A percentile compares a stretch with the other conserved stretches of the same genome.
Evolutionary conservation across 2,329 filamentous ascomycete genomes (phyloP).

Genomic region (Cryphonectria japonica): DNA sequence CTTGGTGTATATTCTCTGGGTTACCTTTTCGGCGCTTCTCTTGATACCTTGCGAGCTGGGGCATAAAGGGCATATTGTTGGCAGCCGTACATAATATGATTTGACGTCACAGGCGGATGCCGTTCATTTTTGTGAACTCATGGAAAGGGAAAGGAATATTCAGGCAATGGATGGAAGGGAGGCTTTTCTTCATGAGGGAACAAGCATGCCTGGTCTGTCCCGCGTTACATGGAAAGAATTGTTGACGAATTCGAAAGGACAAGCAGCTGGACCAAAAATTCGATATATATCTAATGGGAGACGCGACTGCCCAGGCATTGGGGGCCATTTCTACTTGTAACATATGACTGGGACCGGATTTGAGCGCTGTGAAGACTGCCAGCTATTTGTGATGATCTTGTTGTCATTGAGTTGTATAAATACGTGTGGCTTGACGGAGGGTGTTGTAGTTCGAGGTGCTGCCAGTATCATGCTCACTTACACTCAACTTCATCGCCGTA

Average conservation of each 20-base stretch:
- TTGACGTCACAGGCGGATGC: background rate
- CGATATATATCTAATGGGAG: slow-evolving; percentile 18
- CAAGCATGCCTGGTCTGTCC: slow-evolving; percentile 15
- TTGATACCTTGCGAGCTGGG: slow-evolving; percentile 26
- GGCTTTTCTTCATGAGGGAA: slow-evolving; percentile 7
- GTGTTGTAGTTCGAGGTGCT: background rate
- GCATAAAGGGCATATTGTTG: slow-evolving; percentile 9
- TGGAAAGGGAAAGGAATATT: background rate
- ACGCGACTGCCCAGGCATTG: background rate
- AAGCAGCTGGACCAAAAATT: slow-evolving; percentile 7
- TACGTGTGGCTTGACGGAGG: background rate
- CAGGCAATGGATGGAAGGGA: background rate
- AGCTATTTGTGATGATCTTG: background rate
- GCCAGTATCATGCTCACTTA: background rate
- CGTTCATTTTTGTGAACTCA: background rate
- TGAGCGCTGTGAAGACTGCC: background rate
- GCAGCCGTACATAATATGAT: slow-evolving; percentile 7
- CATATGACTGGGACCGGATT: background rate
- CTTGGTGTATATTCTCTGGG: slow-evolving; percentile 26
- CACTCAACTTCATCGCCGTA: background rate
- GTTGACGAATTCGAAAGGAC: slow-evolving; percentile 10
- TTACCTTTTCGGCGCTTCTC: slow-evolving; percentile 16
- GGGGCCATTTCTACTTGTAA: background rate
- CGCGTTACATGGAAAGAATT: slow-evolving; percentile 7
- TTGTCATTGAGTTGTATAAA: background rate